Percentiles rank a stretch among this genome's conserved stretches.
phyloP scores from a whole-genome alignment of 176 grass and related monocot species.

The Phyllostachys edulis region DNA sequence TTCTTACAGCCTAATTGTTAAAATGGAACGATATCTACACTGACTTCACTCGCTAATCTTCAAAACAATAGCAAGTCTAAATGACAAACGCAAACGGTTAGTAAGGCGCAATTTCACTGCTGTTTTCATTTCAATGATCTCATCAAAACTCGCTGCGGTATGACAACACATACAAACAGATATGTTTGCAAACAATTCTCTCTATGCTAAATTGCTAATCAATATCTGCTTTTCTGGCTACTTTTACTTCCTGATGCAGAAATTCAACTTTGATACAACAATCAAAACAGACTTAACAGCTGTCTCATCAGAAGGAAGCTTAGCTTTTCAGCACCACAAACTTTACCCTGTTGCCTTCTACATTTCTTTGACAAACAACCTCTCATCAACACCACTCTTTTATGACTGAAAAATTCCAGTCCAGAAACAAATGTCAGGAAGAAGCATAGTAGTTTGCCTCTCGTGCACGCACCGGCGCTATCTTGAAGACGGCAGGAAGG shows the following conservation, averaged over 20 bases:
- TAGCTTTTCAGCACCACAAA: not conserved
- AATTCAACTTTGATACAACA: not conserved
- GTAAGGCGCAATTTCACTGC: not conserved
- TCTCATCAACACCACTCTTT: constrained; percentile 1
- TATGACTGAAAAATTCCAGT: not conserved
- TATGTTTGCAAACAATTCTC: not conserved
- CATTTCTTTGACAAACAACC: constrained; percentile 10
- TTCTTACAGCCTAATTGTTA: not conserved
- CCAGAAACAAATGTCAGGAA: not conserved
- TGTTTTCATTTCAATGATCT: not conserved
- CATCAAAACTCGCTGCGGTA: not conserved
- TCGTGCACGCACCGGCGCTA: constrained; percentile 16
- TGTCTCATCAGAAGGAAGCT: not conserved
- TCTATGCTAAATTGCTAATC: not conserved
- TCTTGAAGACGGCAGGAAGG: not conserved
- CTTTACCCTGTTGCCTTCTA: not conserved
- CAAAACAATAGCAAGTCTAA: not conserved
- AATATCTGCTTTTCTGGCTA: not conserved
- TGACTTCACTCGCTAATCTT: not conserved
- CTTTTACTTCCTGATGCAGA: not conserved
- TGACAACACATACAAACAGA: not conserved
- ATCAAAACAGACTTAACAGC: not conserved
- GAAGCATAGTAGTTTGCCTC: not conserved
- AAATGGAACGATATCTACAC: not conserved
- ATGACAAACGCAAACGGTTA: not conserved